Percentiles rank a stretch among this genome's conserved stretches.
Conservation (phyloP, 2,329 filamentous ascomycete genomes). For the Aspergillus brunneoviolaceus region DNA sequence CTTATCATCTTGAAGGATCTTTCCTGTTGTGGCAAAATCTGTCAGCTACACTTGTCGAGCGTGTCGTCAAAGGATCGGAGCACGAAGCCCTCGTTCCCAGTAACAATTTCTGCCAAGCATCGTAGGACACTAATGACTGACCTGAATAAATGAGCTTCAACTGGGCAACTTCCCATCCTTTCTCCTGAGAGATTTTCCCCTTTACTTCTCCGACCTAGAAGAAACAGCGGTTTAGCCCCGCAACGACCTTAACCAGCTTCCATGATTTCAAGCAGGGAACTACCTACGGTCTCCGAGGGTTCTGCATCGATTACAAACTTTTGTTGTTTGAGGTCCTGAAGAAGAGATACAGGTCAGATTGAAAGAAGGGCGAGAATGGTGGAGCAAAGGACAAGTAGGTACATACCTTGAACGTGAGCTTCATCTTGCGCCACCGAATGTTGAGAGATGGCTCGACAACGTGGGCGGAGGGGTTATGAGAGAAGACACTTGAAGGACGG, state of each 20-base stretch:
- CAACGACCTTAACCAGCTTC: slow-evolving; percentile 23
- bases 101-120: not conserved
- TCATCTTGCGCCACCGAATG: slow-evolving; percentile 54
- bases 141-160: slow-evolving; percentile 99
- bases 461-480: slow-evolving; percentile 16
- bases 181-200: slow-evolving; percentile 85
- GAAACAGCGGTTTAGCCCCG: slow-evolving; percentile 35
- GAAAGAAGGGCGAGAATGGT: not conserved
- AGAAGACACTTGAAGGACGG: slow-evolving; percentile 4
- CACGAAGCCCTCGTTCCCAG: not conserved
- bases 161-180: slow-evolving; percentile 86
- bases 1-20: slow-evolving; percentile 97
- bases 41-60: slow-evolving; percentile 13
- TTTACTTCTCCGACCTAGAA: slow-evolving; percentile 82
- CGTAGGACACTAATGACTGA: slow-evolving; percentile 46
- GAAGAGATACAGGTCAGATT: slow-evolving; percentile 8
- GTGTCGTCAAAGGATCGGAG: not conserved
- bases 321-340: slow-evolving; percentile 93
- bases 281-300: slow-evolving; percentile 80
- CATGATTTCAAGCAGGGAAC: slow-evolving; percentile 4
- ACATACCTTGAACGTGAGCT: slow-evolving; percentile 69
- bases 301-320: slow-evolving; percentile 97
- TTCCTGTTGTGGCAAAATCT: slow-evolving; percentile 59
- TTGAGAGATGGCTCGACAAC: slow-evolving; percentile 22
- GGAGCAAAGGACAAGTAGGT: slow-evolving; percentile 9